Evolutionary conservation across 805 yeast genomes (phyloP).

Genomic region (Nakazawaea populi): DNA sequence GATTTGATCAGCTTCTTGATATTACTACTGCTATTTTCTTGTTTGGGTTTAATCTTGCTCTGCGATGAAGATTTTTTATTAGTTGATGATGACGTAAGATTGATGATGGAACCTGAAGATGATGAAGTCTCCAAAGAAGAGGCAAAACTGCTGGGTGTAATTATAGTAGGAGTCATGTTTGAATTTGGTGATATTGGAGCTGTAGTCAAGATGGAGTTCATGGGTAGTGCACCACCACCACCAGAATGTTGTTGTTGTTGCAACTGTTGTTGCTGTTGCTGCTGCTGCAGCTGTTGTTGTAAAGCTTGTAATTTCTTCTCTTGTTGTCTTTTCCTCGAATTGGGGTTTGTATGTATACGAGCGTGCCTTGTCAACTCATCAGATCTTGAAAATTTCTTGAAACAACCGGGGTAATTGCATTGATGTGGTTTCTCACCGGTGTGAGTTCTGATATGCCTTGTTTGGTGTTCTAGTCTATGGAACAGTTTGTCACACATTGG

Average conservation of each 20-base stretch:
- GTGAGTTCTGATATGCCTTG: constrained; percentile 86
- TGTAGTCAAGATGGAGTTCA: constrained; percentile 9
- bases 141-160: constrained; percentile 10
- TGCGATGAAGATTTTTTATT: too few relatives aligned
- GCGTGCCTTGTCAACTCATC: constrained; percentile 87
- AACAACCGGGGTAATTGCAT: constrained; percentile 80
- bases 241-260: constrained; percentile 14
- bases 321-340: constrained; percentile 29
- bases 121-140: not conserved
- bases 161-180: constrained; percentile 11
- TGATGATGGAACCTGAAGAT: not conserved
- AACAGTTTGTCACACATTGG: constrained; percentile 82
- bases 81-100: not conserved
- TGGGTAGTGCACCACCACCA: constrained; percentile 6
- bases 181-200: constrained; percentile 27
- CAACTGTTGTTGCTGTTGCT: constrained; percentile 9
- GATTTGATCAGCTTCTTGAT: not conserved
- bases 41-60: not conserved
- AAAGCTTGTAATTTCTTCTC: constrained; percentile 11
- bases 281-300: constrained; percentile 11
- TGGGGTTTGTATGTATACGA: constrained; percentile 67
- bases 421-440: constrained; percentile 91
- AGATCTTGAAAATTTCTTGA: constrained; percentile 70
- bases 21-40: constrained; percentile 1
- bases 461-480: constrained; percentile 85